A percentile compares a stretch with the other conserved stretches of the same genome.
Conservation (phyloP, 2,329 filamentous ascomycete genomes). For the Pseudohalonectria lignicola region DNA sequence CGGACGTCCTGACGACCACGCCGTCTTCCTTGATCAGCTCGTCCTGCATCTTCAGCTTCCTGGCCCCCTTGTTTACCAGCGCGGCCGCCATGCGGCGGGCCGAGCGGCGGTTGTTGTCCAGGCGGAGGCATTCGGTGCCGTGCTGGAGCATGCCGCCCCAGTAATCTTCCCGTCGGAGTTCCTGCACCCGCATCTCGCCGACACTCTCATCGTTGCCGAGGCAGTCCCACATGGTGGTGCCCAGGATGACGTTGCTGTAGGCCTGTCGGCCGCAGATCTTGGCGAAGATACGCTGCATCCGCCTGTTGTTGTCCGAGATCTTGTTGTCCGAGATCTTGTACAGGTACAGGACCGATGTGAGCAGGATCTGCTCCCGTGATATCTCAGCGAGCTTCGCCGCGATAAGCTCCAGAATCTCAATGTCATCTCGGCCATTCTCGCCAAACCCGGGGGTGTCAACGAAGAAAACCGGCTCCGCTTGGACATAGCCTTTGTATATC, state of each 20-base stretch:
- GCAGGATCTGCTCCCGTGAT: not conserved
- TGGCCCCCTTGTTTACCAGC: too few relatives aligned
- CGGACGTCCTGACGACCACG: too few relatives aligned
- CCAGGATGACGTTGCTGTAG: constrained; percentile 2
- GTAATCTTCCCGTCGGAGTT: not conserved
- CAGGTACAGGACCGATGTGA: not conserved
- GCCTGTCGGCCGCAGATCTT: constrained; percentile 1
- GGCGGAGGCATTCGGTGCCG: too few relatives aligned
- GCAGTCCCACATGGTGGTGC: constrained; percentile 3
- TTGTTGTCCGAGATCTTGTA: constrained; percentile 1
- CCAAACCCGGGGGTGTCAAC: constrained; percentile 3
- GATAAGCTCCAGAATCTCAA: not conserved
- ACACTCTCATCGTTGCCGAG: not conserved
- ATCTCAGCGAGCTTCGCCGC: not conserved
- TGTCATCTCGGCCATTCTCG: not conserved
- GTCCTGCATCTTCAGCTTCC: too few relatives aligned
- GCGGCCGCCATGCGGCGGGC: too few relatives aligned
- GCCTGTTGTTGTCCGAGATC: too few relatives aligned
- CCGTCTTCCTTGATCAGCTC: too few relatives aligned
- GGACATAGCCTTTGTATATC: too few relatives aligned
- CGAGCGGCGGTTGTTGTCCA: too few relatives aligned
- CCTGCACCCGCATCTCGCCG: not conserved
- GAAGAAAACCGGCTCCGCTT: too few relatives aligned
- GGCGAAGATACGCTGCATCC: not conserved
- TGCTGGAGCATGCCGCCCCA: constrained; percentile 3